These are phyloP conservation scores for Salicornia ramosissima DNA, from an alignment of 148 eudicot species.

Conservation along the genomic window DNA sequence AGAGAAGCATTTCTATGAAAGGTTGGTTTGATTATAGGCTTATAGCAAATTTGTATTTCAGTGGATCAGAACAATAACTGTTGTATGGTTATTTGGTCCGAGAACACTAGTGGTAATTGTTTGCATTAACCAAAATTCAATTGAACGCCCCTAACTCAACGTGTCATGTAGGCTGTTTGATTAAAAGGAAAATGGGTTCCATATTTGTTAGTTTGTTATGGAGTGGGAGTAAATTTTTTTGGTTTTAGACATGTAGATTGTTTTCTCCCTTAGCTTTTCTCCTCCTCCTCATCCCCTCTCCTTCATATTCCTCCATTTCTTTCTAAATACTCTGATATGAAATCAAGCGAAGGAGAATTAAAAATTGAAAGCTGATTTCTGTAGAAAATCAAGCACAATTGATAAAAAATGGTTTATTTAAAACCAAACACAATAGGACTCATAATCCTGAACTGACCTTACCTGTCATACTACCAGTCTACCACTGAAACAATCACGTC, in stretches of 20 bases:
- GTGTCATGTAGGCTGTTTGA: background rate
- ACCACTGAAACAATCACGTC: background rate
- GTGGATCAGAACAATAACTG: background rate
- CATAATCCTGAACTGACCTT: too few species aligned
- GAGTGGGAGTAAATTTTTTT: background rate
- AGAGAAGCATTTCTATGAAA: constrained; percentile 84
- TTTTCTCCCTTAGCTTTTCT: background rate
- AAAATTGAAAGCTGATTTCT: background rate
- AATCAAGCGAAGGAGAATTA: background rate
- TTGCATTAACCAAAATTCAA: background rate
- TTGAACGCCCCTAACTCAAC: background rate
- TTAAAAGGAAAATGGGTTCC: background rate
- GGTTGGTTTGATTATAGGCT: constrained; percentile 34
- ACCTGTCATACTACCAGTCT: too few species aligned
- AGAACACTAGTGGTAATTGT: background rate
- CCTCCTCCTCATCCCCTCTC: background rate
- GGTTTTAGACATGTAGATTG: too few species aligned
- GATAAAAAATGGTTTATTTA: background rate
- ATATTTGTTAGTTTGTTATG: background rate
- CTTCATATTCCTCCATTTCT: background rate
- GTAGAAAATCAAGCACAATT: background rate
- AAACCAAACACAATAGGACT: background rate
- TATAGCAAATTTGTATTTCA: background rate
- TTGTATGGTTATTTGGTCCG: background rate
- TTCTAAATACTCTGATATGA: background rate